Percentiles rank a stretch among this genome's conserved stretches.
phyloP scores from a whole-genome alignment of 2,329 filamentous ascomycete species.

The Fusarium neocosmosporiellum region DNA sequence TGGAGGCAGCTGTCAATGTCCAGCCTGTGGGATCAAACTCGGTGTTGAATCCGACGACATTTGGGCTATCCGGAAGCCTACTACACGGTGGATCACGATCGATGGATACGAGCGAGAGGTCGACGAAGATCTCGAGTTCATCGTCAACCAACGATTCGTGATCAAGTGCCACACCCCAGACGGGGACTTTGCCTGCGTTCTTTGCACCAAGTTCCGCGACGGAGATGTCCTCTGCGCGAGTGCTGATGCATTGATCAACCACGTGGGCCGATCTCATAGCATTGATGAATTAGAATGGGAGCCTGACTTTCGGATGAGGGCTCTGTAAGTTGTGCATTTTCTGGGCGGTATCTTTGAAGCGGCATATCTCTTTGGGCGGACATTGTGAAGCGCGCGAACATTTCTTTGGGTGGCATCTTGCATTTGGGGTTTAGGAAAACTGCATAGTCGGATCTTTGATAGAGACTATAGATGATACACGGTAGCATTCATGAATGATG shows the following conservation, averaged over 20 bases:
- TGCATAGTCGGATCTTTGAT: not conserved
- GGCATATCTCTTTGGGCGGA: not conserved
- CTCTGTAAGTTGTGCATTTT: not conserved
- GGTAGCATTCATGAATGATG: not conserved
- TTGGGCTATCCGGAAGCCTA: slow-evolving; percentile 38
- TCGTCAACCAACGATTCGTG: slow-evolving; percentile 37
- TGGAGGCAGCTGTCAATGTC: slow-evolving; percentile 26
- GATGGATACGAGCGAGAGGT: slow-evolving; percentile 32
- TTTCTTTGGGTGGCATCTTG: not conserved
- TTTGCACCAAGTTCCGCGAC: slow-evolving; percentile 36
- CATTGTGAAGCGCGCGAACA: not conserved
- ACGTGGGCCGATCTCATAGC: slow-evolving; percentile 32
- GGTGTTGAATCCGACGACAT: slow-evolving; percentile 35
- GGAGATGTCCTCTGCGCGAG: slow-evolving; percentile 31
- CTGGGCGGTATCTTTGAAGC: not conserved
- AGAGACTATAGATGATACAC: not conserved
- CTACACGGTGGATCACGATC: slow-evolving; percentile 11
- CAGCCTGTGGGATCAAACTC: slow-evolving; percentile 29
- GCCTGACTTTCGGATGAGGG: slow-evolving; percentile 29
- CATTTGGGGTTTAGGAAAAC: not conserved
- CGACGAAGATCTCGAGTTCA: slow-evolving; percentile 39
- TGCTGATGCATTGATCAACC: slow-evolving; percentile 33
- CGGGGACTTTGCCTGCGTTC: slow-evolving; percentile 38
- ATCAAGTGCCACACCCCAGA: slow-evolving; percentile 40
- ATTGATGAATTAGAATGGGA: slow-evolving; percentile 37